Evolutionary conservation across 768 basidiomycete genomes (phyloP).

Genomic region (Trametes punicea): DNA sequence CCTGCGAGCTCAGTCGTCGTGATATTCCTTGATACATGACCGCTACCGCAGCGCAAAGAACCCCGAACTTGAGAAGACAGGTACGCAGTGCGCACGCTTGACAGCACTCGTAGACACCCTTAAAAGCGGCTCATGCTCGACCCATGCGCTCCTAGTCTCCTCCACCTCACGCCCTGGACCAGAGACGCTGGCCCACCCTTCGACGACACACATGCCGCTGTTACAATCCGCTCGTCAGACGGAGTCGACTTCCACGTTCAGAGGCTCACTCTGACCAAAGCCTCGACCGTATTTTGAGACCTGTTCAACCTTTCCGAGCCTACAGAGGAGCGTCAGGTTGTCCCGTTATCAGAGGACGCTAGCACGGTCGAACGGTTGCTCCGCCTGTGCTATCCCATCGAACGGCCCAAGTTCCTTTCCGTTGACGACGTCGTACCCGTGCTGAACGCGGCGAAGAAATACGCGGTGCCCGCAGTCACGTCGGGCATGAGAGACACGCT

Average conservation of each 20-base stretch:
- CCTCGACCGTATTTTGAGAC: slow-evolving; percentile 39
- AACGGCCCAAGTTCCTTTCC: neutral
- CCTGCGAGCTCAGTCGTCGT: too few species aligned
- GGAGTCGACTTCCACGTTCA: slow-evolving; percentile 42
- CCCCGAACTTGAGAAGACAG: too few species aligned
- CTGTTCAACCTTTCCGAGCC: slow-evolving; percentile 29
- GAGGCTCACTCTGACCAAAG: slow-evolving; percentile 39
- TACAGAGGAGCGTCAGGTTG: neutral
- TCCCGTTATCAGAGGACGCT: slow-evolving; percentile 18
- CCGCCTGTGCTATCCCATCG: slow-evolving; percentile 17
- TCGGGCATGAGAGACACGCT: neutral
- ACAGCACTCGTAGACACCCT: too few species aligned
- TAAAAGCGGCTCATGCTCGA: too few species aligned
- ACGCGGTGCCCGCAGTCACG: neutral
- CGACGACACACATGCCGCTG: slow-evolving; percentile 40
- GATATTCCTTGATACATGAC: too few species aligned
- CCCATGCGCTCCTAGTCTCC: neutral
- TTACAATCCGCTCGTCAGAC: slow-evolving; percentile 42
- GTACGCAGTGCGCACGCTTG: too few species aligned
- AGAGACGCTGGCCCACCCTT: slow-evolving; percentile 16
- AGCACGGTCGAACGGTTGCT: slow-evolving; percentile 13
- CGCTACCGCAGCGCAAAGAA: too few species aligned
- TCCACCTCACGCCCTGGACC: neutral
- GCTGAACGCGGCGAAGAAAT: slow-evolving; percentile 22
- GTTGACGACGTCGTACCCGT: neutral